Conservation (phyloP, 2,329 filamentous ascomycete species). For the Rhytidhysteron rufulum region DNA sequence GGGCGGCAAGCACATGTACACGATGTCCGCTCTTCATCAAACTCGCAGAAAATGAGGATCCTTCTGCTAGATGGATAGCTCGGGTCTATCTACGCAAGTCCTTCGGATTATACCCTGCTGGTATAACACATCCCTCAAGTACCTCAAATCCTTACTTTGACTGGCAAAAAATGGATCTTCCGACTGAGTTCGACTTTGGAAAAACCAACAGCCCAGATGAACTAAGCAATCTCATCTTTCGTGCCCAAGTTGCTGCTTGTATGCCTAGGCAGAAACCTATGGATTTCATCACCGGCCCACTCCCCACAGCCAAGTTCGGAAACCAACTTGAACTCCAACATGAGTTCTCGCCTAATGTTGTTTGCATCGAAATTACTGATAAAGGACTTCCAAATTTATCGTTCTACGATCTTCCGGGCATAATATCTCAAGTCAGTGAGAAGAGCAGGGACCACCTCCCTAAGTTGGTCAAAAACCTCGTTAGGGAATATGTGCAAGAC, state of each 20-base stretch:
- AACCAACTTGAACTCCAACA: slow-evolving; percentile 40
- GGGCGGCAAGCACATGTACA: slow-evolving; percentile 71
- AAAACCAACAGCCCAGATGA: slow-evolving; percentile 57
- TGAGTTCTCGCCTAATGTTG: slow-evolving; percentile 78
- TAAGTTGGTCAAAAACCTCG: slow-evolving; percentile 66
- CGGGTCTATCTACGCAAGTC: slow-evolving; percentile 61
- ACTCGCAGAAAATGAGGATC: slow-evolving; percentile 52
- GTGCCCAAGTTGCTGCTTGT: slow-evolving; percentile 73
- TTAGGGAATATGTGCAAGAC: slow-evolving; percentile 65
- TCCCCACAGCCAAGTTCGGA: neutral
- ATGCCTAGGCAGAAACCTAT: slow-evolving; percentile 57
- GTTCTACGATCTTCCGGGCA: slow-evolving; percentile 81
- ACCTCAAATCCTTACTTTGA: slow-evolving; percentile 57
- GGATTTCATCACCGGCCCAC: slow-evolving; percentile 28
- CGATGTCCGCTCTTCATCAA: slow-evolving; percentile 78
- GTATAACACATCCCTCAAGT: slow-evolving; percentile 40
- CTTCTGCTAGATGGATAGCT: slow-evolving; percentile 57
- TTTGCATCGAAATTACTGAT: slow-evolving; percentile 71
- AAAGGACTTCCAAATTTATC: slow-evolving; percentile 69
- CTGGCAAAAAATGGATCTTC: slow-evolving; percentile 53
- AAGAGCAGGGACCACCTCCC: slow-evolving; percentile 50
- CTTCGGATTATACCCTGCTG: slow-evolving; percentile 51
- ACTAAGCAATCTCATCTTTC: slow-evolving; percentile 65
- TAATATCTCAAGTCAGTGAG: slow-evolving; percentile 67
- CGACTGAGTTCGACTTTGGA: slow-evolving; percentile 56